These are phyloP conservation scores for Candida insectorum DNA, from an alignment of 805 yeast species.

Conservation along the genomic window DNA sequence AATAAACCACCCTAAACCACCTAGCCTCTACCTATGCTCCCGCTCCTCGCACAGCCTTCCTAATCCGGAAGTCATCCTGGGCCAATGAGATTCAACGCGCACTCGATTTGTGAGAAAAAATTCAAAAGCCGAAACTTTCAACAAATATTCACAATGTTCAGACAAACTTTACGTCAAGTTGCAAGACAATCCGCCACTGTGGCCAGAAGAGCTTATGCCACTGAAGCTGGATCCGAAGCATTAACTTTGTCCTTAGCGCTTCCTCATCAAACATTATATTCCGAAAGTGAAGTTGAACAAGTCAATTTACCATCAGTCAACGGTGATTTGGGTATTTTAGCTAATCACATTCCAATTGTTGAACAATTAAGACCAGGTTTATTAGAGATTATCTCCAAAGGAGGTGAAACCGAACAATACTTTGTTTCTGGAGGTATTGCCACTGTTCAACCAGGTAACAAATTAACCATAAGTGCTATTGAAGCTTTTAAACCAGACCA, in stretches of 20 bases:
- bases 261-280: constrained; percentile 74
- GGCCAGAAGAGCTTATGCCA: constrained; percentile 86
- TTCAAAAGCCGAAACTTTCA: constrained; percentile 11
- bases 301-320: constrained; percentile 94
- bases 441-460: constrained; percentile 91
- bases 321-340: constrained; percentile 95
- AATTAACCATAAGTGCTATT: constrained; percentile 84
- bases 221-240: constrained; percentile 65
- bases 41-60: constrained; percentile 19
- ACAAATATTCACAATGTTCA: constrained; percentile 44
- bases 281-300: constrained; percentile 57
- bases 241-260: constrained; percentile 86
- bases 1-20: too few species aligned
- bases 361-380: constrained; percentile 97
- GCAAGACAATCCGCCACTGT: constrained; percentile 54
- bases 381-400: constrained; percentile 81
- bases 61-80: constrained; percentile 23
- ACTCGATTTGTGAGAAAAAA: constrained; percentile 7
- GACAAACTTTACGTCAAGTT: constrained; percentile 60
- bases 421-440: constrained; percentile 97
- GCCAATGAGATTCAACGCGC: constrained; percentile 29
- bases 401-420: constrained; percentile 69
- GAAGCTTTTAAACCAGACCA: constrained; percentile 93
- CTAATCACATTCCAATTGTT: constrained; percentile 95
- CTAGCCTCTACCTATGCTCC: too few species aligned